Percentiles rank a stretch among this genome's conserved stretches.
phyloP scores from a whole-genome alignment of 768 basidiomycete genomes.

The Boletales sp. region DNA sequence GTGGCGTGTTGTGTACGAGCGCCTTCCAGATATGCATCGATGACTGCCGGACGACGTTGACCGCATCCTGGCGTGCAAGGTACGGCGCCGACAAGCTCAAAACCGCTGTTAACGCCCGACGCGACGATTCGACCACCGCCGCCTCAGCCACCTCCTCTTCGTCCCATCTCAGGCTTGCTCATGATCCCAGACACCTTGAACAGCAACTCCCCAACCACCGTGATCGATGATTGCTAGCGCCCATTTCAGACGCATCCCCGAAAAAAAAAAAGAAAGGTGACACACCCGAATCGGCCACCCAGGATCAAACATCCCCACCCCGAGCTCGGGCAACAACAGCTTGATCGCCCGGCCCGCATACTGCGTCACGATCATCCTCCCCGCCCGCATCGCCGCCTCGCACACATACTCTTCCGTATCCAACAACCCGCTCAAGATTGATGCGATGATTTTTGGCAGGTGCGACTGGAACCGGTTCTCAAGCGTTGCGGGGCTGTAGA shows the following conservation, averaged over 20 bases:
- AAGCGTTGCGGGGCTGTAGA: constrained; percentile 93
- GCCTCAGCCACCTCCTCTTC: constrained; percentile 66
- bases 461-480: constrained; percentile 96
- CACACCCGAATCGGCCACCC: constrained; percentile 92
- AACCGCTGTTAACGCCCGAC: constrained; percentile 81
- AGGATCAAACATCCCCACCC: constrained; percentile 90
- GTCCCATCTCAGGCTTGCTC: constrained; percentile 71
- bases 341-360: constrained; percentile 92
- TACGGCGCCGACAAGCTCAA: constrained; percentile 90
- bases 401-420: constrained; percentile 94
- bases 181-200: constrained; percentile 98
- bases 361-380: constrained; percentile 94
- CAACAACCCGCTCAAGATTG: constrained; percentile 87
- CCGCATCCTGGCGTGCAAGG: constrained; percentile 89
- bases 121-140: constrained; percentile 69
- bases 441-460: constrained; percentile 88
- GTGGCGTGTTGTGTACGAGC: constrained; percentile 89
- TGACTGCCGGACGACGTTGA: constrained; percentile 83
- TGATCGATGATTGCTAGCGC: constrained; percentile 85
- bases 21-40: constrained; percentile 98
- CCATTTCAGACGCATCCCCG: too few species aligned
- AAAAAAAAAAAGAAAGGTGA: constrained; percentile 2
- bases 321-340: constrained; percentile 88
- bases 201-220: constrained; percentile 89
- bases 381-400: constrained; percentile 98